Base-by-base conservation (phyloP, 2,329 filamentous ascomycete genomes). In the Nemania sp. region DNA sequence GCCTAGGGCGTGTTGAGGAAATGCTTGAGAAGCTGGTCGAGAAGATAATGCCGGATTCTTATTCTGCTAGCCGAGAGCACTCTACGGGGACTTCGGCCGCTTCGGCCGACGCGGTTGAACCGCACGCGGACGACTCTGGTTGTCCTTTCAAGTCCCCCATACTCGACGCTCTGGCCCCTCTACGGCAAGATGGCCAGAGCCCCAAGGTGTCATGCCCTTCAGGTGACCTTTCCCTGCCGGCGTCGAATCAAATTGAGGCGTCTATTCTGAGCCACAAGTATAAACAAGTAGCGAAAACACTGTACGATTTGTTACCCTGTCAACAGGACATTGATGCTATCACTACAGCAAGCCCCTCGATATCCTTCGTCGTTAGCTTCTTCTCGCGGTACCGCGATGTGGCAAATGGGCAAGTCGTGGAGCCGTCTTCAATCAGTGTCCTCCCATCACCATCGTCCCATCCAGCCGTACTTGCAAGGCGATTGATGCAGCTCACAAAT, bases 401-500 rank as follows among this genome's bases (percentile, higher is more conserved):
- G 26, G 51, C 64, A 37, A 66, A 68, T 46, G 67, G 68, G 42
- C 36, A 28, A 17, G 50, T 46, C 22, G 68, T 69, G 41, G 40
- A 60, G 0, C 39, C 57, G 0, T 60, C 65, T 5, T 54, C 52
- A 6, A 54, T 70, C n/a, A 53, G 60, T 4, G 56, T 57, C 23
- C 57, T 68, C 48, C 77, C 73, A 1, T 65, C 68, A 1, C 53
- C 56, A 14, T 68, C 65, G 0, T 71, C 71, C 22, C 80, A 82
- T 60, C 80, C 80, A 0, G 69, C 76, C 2, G 56, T 80, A 5
- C 66, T 82, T 2, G 78, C 78, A 2, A 75, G 72, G 51, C 70
- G 74, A 6, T 70, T 82, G 19, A 68, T 82, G 9, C 73, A 77
- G 23, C 57, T 81, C 3, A 70, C 71, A 2, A 69, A 74, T 11